Conservation (phyloP, 305 asterid species). For the Fraxinus baroniana region DNA sequence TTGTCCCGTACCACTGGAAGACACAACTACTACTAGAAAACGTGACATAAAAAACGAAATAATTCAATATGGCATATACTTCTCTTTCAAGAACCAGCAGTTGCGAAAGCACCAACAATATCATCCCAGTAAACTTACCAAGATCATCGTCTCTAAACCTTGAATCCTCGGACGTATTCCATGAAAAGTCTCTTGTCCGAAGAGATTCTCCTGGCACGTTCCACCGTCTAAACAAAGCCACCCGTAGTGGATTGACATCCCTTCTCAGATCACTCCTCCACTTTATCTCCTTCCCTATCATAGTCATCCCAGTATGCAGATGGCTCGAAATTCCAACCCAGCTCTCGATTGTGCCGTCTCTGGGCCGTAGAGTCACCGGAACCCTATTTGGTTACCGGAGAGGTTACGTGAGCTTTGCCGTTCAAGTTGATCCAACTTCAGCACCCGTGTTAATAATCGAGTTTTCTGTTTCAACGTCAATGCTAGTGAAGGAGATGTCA, state of each 20-base stretch:
- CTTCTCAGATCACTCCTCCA: slow-evolving; percentile 41
- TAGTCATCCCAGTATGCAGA: slow-evolving; percentile 36
- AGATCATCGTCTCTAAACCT: slow-evolving; percentile 29
- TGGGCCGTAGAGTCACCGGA: slow-evolving; percentile 57
- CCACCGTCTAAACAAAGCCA: slow-evolving; percentile 18
- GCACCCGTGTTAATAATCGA: slow-evolving; percentile 42
- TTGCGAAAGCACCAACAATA: slow-evolving; percentile 38
- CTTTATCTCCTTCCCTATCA: slow-evolving; percentile 39
- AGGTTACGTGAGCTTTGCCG: slow-evolving; percentile 56
- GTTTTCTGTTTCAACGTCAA: slow-evolving; percentile 43
- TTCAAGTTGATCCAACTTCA: slow-evolving; percentile 40
- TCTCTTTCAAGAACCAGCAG: slow-evolving; percentile 46
- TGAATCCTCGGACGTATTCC: slow-evolving; percentile 23
- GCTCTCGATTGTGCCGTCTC: slow-evolving; percentile 39
- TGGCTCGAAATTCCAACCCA: slow-evolving; percentile 38
- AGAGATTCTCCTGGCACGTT: slow-evolving; percentile 19
- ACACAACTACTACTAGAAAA: background rate
- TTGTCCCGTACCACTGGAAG: slow-evolving; percentile 5
- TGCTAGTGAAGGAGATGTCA: slow-evolving; percentile 57
- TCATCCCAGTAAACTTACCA: slow-evolving; percentile 33
- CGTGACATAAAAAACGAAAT: background rate
- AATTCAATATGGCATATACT: slow-evolving; percentile 22
- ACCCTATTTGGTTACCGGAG: slow-evolving; percentile 55
- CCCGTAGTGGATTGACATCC: slow-evolving; percentile 31
- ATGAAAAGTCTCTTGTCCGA: slow-evolving; percentile 22